Base-by-base conservation (phyloP, 2,329 filamentous ascomycete species). In the Fusarium marasasianum region DNA sequence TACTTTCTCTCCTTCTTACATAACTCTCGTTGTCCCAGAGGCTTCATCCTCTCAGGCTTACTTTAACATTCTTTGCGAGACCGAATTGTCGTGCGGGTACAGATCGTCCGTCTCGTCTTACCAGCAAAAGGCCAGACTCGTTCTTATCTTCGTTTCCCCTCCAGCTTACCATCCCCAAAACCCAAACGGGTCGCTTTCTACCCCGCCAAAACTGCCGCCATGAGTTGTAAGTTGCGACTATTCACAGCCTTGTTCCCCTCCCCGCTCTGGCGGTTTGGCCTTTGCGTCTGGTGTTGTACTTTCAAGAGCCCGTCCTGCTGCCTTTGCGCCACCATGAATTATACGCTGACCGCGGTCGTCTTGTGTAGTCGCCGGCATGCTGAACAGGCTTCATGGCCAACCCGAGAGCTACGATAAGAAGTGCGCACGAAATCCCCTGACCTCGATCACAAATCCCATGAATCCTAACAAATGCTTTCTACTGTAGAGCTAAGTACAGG, bases 331-430 rank as follows among this genome's bases (percentile, higher is more conserved):
- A 29, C 47, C 53, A 20, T 26, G 51, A 51, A 61, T 22, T 14
- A 71, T 67, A 56, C 66, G 78, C 78, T 79, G 71, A 80, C 73
- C 51, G 71, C 74, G 61, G 44, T 60, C 33, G 61, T 64, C 56
- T 68, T 64, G 38, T 73, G 45, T 71, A 97, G 95, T 97, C 86
- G 87, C 92, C 78, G 93, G 89, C 81, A 97, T 98, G 94, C 89
- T 98, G 80, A 97, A 96, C 86, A 95, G 96, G 90, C 93, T 98
- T 80, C 94, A 97, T 80, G 95, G 95, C 84, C 96, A 98, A 87
- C 96, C 96, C 77, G 95, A 97, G 78, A 98, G 94, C 86, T 99
- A 99, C 87, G 96, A 98, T 83, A 98, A 97, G 86, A 99, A 99
- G 94, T 97, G 86, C 80, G 78, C 18, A 64, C 69, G 87, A 80